A percentile compares a stretch with the other conserved stretches of the same genome.
Evolutionary conservation across 805 yeast species (phyloP).

Genomic region (Candida ascalaphidarum): DNA sequence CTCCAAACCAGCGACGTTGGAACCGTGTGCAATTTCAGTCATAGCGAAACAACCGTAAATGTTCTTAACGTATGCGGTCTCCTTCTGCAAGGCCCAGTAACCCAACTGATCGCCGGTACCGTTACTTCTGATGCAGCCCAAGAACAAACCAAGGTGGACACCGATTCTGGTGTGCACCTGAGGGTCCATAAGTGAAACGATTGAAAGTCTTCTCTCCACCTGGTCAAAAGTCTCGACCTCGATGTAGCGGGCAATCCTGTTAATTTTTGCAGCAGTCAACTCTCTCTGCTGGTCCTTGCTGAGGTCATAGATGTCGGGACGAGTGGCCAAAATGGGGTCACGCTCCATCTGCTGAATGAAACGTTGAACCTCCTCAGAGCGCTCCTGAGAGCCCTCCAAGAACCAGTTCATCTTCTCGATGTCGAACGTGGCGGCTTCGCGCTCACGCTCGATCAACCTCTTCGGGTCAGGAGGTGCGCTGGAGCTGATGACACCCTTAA

Average conservation of each 20-base stretch:
- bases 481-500: constrained; percentile 9
- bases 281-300: constrained; percentile 11
- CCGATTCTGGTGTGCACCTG: constrained; percentile 11
- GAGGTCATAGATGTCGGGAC: constrained; percentile 7
- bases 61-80: constrained; percentile 6
- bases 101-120: constrained; percentile 10
- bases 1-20: constrained; percentile 13
- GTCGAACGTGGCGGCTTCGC: constrained; percentile 10
- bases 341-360: constrained; percentile 9
- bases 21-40: constrained; percentile 15
- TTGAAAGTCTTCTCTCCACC: constrained; percentile 4
- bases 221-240: constrained; percentile 5
- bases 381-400: constrained; percentile 14
- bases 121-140: constrained; percentile 12
- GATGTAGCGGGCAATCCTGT: constrained; percentile 10
- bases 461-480: constrained; percentile 15
- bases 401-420: constrained; percentile 15
- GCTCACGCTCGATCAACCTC: constrained; percentile 10
- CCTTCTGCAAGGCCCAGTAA: constrained; percentile 10
- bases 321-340: constrained; percentile 8
- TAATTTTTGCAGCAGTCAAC: constrained; percentile 9
- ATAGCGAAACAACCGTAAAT: constrained; percentile 13
- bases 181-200: constrained; percentile 9
- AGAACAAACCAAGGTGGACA: constrained; percentile 12
- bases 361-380: constrained; percentile 6